Evolutionary conservation across 306 rosid species (phyloP).

Genomic region (Cercis canadensis): DNA sequence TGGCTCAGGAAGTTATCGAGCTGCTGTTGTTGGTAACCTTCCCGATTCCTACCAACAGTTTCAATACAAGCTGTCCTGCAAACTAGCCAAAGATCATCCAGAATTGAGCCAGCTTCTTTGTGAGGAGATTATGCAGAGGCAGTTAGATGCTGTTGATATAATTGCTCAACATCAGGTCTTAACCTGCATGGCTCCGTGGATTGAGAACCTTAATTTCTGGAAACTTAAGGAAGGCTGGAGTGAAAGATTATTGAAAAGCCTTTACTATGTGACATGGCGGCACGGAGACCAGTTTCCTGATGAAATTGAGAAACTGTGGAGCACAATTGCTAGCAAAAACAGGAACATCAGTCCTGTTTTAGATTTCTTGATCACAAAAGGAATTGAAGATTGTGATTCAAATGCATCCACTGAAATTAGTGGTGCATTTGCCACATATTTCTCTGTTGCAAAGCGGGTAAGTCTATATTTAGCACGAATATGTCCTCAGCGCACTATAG

Average conservation of each 20-base stretch:
- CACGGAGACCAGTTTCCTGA: slow-evolving; percentile 99
- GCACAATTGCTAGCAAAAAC: slow-evolving; percentile 99
- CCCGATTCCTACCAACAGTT: slow-evolving; percentile 99
- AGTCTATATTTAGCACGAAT: slow-evolving; percentile 95
- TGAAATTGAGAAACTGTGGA: slow-evolving; percentile 99
- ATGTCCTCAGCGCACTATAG: slow-evolving; percentile 98
- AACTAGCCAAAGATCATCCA: slow-evolving; percentile 99
- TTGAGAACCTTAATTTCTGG: slow-evolving; percentile 97
- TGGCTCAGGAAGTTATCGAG: slow-evolving; percentile 94
- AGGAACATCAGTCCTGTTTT: slow-evolving; percentile 96
- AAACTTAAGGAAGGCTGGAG: slow-evolving; percentile 99
- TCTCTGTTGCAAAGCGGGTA: slow-evolving; percentile 96
- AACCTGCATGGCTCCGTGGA: slow-evolving; percentile 99
- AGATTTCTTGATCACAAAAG: slow-evolving; percentile 97
- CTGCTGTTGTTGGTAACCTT: slow-evolving; percentile 99
- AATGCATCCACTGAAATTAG: slow-evolving; percentile 99
- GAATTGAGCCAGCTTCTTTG: slow-evolving; percentile 98
- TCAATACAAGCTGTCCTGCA: slow-evolving; percentile 98
- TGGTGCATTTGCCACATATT: slow-evolving; percentile 98
- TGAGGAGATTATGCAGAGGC: slow-evolving; percentile 99
- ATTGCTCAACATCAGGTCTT: slow-evolving; percentile 99
- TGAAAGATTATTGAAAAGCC: slow-evolving; percentile 92
- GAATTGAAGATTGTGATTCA: slow-evolving; percentile 99
- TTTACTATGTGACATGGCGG: slow-evolving; percentile 96
- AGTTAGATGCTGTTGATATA: slow-evolving; percentile 98